These are phyloP conservation scores for Nyctanthes arbortristis DNA, from an alignment of 257 asterid species.

Conservation along the genomic window DNA sequence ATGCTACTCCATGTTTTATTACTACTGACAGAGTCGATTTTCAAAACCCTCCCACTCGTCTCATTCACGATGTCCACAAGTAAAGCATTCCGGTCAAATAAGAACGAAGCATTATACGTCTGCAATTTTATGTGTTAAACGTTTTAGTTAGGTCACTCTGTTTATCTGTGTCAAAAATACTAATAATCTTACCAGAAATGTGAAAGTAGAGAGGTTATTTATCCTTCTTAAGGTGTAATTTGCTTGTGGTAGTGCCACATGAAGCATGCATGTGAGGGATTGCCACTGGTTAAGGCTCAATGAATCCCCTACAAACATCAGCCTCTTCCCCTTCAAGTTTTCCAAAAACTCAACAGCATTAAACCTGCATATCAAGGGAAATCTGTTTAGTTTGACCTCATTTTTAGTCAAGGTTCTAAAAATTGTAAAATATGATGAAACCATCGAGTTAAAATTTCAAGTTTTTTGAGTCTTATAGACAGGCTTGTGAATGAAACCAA, in stretches of 20 bases:
- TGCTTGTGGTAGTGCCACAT: constrained; percentile 40
- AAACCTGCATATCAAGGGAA: constrained; percentile 45
- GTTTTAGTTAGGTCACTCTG: no score
- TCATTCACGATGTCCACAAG: constrained; percentile 48
- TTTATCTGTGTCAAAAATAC: no score
- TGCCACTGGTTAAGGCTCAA: constrained; percentile 65
- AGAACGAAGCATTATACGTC: constrained; percentile 43
- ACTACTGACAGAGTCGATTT: constrained; percentile 34
- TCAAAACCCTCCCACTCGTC: constrained; percentile 33
- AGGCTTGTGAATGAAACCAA: no score
- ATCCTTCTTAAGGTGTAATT: constrained; percentile 29
- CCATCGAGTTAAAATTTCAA: no score
- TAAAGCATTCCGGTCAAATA: constrained; percentile 57
- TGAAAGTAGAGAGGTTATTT: constrained; percentile 37
- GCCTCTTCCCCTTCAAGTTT: constrained; percentile 42
- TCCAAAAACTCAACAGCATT: constrained; percentile 45
- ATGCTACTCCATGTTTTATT: constrained; percentile 30
- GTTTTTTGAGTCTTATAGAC: no score
- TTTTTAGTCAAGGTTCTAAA: background rate
- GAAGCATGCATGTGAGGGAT: constrained; percentile 73
- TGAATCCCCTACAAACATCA: constrained; percentile 81
- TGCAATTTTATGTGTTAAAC: constrained; percentile 3
- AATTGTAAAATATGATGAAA: no score
- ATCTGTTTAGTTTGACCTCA: background rate
- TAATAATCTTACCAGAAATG: constrained; percentile 41